Evolutionary conservation across 495 filamentous ascomycete genomes (phyloP), one percentile per base, ranked within the genome.

Genomic region (Trichoderma asperelloides): DNA sequence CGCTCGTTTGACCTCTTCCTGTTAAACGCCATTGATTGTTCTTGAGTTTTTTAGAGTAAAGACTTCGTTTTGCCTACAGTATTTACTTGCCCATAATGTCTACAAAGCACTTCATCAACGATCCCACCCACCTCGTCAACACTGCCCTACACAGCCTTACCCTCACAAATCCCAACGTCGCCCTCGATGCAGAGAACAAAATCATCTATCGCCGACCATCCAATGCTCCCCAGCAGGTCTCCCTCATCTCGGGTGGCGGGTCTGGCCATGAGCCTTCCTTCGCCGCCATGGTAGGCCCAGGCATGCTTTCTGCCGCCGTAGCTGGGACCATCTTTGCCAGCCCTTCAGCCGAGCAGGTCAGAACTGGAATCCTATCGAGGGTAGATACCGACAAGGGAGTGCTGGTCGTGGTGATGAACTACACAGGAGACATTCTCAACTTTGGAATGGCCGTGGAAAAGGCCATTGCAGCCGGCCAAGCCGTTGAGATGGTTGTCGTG

Each of bases 381-480:
- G 88, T 96, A 7, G 84, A 88, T 62, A 82, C 82, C 12, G 83
- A 87, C 33, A 81, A 68, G 12, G 94, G 95, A 15, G 87, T 96
- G 43, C 74, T 97, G 62, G 82, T 87, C 6, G 82, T 83, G 3
- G 83, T 88, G 33, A 88, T 88, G 87, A 88, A 89, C 69, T 89
- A 88, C 72, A 89, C 86, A 21, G 86, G 86, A n/a, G 95, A 98
- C 77, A 87, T 97, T 51, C 81, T 98, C 65, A 95, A 97, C 76
- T 98, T 98, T 74, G 95, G 95, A 43, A 88, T 98, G 82, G 95
- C 87, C 0, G 89, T 93, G 23, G 95, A 97, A 77, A 97, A 97
- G 79, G 93, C 92, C 13, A 88, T 89, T 68, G 93, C 93, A 0
- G 83, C 86, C 0, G 95, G 91, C 0, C 77, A 92, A 62, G 78